Conservation (phyloP, 2,329 filamentous ascomycete genomes). For the Phialophora tarda region DNA sequence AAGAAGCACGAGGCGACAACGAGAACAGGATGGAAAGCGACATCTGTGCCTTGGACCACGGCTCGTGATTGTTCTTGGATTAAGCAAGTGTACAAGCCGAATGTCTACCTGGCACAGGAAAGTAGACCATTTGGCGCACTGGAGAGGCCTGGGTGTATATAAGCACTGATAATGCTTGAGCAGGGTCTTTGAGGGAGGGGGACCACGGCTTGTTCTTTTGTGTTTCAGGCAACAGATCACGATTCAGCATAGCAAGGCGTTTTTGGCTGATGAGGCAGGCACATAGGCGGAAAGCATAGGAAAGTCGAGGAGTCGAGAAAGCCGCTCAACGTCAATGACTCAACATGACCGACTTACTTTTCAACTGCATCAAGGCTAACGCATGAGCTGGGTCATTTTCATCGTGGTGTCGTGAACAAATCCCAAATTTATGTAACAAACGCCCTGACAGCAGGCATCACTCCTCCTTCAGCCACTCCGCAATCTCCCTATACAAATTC, state of each 20-base stretch:
- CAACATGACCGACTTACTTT: neutral
- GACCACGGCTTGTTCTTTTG: neutral
- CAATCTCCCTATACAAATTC: slow-evolving; percentile 29
- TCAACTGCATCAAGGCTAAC: neutral
- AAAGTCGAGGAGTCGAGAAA: slow-evolving; percentile 2
- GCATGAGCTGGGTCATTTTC: neutral
- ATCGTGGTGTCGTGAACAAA: neutral
- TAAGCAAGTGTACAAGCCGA: slow-evolving; percentile 11
- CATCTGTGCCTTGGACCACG: neutral
- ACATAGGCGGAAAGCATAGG: slow-evolving; percentile 3
- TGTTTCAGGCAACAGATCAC: slow-evolving; percentile 2
- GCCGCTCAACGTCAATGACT: neutral
- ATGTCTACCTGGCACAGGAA: neutral
- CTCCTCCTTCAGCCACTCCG: slow-evolving; percentile 25
- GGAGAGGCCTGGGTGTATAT: slow-evolving; percentile 1
- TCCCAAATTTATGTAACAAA: neutral
- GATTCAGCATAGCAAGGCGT: slow-evolving; percentile 37
- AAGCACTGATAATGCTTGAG: neutral
- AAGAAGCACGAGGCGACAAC: neutral
- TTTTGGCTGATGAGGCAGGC: slow-evolving; percentile 14
- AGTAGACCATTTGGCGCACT: neutral
- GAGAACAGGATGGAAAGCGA: neutral
- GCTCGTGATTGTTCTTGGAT: slow-evolving; percentile 8
- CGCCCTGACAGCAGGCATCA: neutral
- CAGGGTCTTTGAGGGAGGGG: neutral